phyloP scores from a whole-genome alignment of 108 stramenopile genomes.

The Skeletonema costatum region DNA sequence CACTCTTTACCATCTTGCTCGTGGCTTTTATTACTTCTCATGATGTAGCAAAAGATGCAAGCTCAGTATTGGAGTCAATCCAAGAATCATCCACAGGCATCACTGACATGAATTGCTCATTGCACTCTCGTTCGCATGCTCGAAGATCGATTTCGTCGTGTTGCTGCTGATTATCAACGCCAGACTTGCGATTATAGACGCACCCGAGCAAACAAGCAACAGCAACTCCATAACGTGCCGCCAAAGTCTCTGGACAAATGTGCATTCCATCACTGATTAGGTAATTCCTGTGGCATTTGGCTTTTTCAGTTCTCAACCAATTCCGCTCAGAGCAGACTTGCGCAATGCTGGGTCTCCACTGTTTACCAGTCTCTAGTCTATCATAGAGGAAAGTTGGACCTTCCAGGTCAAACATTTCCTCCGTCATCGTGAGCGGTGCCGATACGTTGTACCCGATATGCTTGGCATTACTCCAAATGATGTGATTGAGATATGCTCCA shows the following conservation, averaged over 20 bases:
- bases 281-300: slow-evolving; percentile 31
- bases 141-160: slow-evolving; percentile 10
- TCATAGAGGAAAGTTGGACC: slow-evolving; percentile 36
- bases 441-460: slow-evolving; percentile 29
- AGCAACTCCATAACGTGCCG: slow-evolving; percentile 32
- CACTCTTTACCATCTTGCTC: too few relatives aligned
- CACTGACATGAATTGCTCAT: slow-evolving; percentile 18
- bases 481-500: slow-evolving; percentile 24
- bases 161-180: background rate
- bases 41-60: background rate
- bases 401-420: slow-evolving; percentile 17
- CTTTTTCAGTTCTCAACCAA: background rate
- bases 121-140: slow-evolving; percentile 15
- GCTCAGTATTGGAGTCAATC: slow-evolving; percentile 1
- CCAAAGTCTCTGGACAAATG: slow-evolving; percentile 47
- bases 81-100: slow-evolving; percentile 12
- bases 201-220: slow-evolving; percentile 50
- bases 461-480: slow-evolving; percentile 40
- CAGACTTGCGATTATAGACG: slow-evolving; percentile 21
- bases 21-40: too few relatives aligned
- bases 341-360: slow-evolving; percentile 35
- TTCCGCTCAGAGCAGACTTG: slow-evolving; percentile 27
- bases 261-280: slow-evolving; percentile 52
- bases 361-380: slow-evolving; percentile 11
- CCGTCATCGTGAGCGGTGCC: slow-evolving; percentile 9